Percentiles rank a stretch among this genome's conserved stretches.
phyloP scores from a whole-genome alignment of 1,284 basidiomycete genomes.

The Coniophora puteana region DNA sequence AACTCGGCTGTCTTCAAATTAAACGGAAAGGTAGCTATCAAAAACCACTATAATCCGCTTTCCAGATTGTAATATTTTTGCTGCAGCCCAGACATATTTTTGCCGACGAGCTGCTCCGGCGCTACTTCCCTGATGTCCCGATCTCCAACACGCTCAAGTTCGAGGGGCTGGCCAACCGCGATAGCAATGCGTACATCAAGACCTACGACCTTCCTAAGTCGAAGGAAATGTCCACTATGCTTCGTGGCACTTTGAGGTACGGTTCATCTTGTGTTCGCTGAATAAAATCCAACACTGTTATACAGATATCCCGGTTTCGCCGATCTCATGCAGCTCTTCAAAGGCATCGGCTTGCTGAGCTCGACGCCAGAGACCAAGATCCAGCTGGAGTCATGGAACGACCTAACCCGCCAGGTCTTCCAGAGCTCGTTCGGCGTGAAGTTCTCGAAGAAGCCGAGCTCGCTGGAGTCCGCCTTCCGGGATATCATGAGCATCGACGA shows the following conservation, averaged over 20 bases:
- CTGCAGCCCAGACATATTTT: constrained; percentile 48
- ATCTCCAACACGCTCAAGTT: constrained; percentile 68
- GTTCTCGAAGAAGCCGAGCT: constrained; percentile 29
- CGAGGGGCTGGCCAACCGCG: constrained; percentile 88
- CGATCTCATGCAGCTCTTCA: constrained; percentile 72
- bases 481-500: constrained; percentile 33
- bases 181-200: constrained; percentile 76
- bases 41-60: constrained; percentile 1
- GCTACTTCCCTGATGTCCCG: constrained; percentile 62
- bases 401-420: constrained; percentile 37
- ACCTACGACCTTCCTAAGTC: constrained; percentile 64
- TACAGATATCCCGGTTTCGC: constrained; percentile 86
- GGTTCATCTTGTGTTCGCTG: constrained; percentile 7
- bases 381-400: constrained; percentile 40
- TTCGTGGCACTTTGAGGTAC: constrained; percentile 85
- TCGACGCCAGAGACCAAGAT: constrained; percentile 29
- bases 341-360: constrained; percentile 71
- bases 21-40: constrained; percentile 45
- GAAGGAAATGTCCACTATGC: constrained; percentile 57
- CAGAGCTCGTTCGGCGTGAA: constrained; percentile 23
- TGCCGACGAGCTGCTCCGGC: constrained; percentile 52
- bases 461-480: constrained; percentile 35
- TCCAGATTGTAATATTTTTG: constrained; percentile 2
- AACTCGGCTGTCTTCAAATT: constrained; percentile 78
- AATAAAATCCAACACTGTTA: neutral